A percentile compares a stretch with the other conserved stretches of the same genome.
phyloP scores from a whole-genome alignment of 192 early-diverging fungal species.

The Coemansia sp. region DNA sequence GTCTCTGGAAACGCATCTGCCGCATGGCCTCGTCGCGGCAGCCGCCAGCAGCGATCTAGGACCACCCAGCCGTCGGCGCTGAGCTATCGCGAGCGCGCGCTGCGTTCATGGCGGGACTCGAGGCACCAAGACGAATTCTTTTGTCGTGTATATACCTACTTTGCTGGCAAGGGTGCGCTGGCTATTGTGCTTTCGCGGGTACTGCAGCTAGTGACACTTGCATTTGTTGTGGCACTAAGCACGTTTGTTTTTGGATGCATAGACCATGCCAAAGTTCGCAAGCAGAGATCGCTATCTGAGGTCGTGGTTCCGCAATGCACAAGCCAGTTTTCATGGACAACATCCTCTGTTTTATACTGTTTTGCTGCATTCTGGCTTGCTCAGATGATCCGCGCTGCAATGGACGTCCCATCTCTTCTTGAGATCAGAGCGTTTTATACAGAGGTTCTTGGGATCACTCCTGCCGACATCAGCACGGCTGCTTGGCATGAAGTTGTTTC shows the following conservation, averaged over 20 bases:
- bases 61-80: conserved; percentile 3
- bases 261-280: conserved; percentile 77
- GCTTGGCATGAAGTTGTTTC: conserved; percentile 83
- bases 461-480: conserved; percentile 79
- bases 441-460: conserved; percentile 74
- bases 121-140: conserved; percentile 85
- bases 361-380: conserved; percentile 76
- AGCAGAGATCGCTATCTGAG: conserved; percentile 67
- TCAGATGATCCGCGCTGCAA: conserved; percentile 64
- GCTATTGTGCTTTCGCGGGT: conserved; percentile 76
- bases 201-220: conserved; percentile 80
- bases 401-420: conserved; percentile 70
- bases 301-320: conserved; percentile 81
- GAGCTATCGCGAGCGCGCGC: conserved; percentile 61
- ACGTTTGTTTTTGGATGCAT: conserved; percentile 90
- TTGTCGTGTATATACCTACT: conserved; percentile 81
- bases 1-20: conserved; percentile 11
- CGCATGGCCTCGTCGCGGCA: conserved; percentile 17
- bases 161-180: conserved; percentile 81
- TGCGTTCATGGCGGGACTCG: conserved; percentile 81
- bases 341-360: conserved; percentile 60
- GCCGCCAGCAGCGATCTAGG: conserved; percentile 11
- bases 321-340: conserved; percentile 61
- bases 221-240: conserved; percentile 85
- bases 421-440: conserved; percentile 86